Evolutionary conservation across 768 basidiomycete genomes (phyloP), one percentile per base, ranked within the genome.

Genomic region (Naganishia friedmannii): DNA sequence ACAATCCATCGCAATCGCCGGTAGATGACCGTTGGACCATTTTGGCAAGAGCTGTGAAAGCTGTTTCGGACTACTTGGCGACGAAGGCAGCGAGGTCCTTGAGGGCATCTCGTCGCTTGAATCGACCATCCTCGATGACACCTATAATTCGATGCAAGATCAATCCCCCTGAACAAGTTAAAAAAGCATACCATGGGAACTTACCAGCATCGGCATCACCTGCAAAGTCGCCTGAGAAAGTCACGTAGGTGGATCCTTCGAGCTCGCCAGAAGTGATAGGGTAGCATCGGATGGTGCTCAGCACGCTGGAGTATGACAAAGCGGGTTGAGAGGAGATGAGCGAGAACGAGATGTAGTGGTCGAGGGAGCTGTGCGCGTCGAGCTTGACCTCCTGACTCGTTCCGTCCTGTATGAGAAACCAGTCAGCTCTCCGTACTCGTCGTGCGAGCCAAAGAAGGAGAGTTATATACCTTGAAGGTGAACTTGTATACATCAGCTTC

Each of bases 101-200:
- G 34, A 80, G 72, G 7, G 74, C 78, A 65, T 80, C 79, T 53
- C 53, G 66, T 58, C 79, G 73, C 78, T 80, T 80, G 74, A 67
- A 80, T 57, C 73, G 70, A 53, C 74, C 78, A 63, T 80, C 79
- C 58, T 73, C 72, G 53, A 78, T 57, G 65, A 74, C 76, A 29
- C 70, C 70, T 53, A 70, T 69, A 21, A 21, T 0, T 15, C 26
- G 1, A 53, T 2, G 32, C 1, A 8, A 34, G 17, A 37, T 67
- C 34, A 67, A 29, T 15, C 17, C n/a, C 66, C 42, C 19, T 26
- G 7, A 13, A 19, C 8, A 7, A 66, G 29, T 21, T 1, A 45
- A 21, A 34, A 19, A 19, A 66, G 51, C 21, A 31, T 19, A 15
- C 4, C 0, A 28, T 65, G 3, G 13, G 48, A 37, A 26, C 73